Percentiles rank a stretch among this genome's conserved stretches.
Evolutionary conservation across 148 eudicot species (phyloP).

Genomic region (Arctostaphylos glauca): DNA sequence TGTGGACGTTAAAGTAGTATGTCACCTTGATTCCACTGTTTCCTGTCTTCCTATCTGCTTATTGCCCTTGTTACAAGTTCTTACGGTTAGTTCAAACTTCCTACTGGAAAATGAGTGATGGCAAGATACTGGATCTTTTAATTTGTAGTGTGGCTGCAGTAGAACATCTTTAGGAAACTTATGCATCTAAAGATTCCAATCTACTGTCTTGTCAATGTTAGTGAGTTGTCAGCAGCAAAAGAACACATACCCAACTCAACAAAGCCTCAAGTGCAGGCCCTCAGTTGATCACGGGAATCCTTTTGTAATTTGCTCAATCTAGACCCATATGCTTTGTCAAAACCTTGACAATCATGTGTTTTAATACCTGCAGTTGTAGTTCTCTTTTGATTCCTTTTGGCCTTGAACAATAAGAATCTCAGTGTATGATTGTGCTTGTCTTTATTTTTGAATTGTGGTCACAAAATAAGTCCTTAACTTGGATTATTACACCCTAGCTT

Average conservation of each 20-base stretch:
- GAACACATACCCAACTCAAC: background rate
- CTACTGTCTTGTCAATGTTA: background rate
- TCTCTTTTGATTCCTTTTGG: background rate
- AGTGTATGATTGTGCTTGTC: background rate
- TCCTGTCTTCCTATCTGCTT: background rate
- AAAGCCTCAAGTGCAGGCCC: background rate
- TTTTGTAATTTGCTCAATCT: background rate
- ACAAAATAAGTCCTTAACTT: background rate
- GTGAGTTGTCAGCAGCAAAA: background rate
- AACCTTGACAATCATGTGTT: background rate
- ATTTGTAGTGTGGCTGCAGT: background rate
- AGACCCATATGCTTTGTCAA: background rate
- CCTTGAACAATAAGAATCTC: background rate
- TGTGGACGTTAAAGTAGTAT: background rate
- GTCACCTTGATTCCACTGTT: background rate
- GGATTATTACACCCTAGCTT: background rate
- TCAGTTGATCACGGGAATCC: background rate
- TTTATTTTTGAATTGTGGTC: background rate
- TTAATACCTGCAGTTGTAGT: too few species aligned
- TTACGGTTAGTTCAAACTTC: background rate
- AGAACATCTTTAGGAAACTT: background rate
- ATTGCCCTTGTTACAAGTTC: background rate
- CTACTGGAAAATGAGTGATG: background rate
- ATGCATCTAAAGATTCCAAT: background rate
- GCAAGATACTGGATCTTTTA: background rate